Base-by-base conservation (phyloP, 805 yeast genomes). In the Yarrowia divulgata region DNA sequence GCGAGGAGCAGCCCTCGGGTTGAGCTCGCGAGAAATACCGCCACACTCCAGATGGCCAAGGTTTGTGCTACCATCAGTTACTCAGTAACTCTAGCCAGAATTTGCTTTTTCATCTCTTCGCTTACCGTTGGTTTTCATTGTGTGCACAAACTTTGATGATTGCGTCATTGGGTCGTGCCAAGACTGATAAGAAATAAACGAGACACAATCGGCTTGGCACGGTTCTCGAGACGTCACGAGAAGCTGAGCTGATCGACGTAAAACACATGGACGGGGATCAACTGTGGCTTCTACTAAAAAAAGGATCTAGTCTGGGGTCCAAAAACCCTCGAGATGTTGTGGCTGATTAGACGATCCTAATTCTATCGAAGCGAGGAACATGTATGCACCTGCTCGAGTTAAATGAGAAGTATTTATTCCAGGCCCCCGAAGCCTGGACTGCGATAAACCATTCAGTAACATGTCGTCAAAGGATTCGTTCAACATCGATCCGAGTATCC, bases 81-180 rank as follows among this genome's bases (percentile, higher is more conserved):
- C 8, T n/a, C 32, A 23, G 42, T 52, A 35, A 37, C 43, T 34
- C 32, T 34, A 54, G 45, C 23, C 13, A 8, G 14, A 2, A 14
- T 39, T 54, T 39, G 12, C 14, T 13, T 54, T 37, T 37, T 37
- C 55, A 54, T 54, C 60, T 37, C 45, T 54, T 37, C 45, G 34
- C 57, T 12, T 39, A 14, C 58, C 58, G 58, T 35, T 52, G 13
- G 29, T 8, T 12, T 34, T 32, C 29, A 3, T 35, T 35, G 46
- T 45, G 43, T 18, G 1, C 58, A 52, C 43, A 43, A 54, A 54
- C 60, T 18, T 54, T 54, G 60, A 54, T 54, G 34, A 54, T 54
- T 19, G 60, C 60, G 45, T 54, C 60, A 54, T 54, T 37, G 60
- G 16, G 60, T 45, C 34, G 60, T 54, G 60, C 60, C 60, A 54